Evolutionary conservation across 768 basidiomycete species (phyloP), one percentile per base, ranked within the genome.

Genomic region (Podaxis sp.): DNA sequence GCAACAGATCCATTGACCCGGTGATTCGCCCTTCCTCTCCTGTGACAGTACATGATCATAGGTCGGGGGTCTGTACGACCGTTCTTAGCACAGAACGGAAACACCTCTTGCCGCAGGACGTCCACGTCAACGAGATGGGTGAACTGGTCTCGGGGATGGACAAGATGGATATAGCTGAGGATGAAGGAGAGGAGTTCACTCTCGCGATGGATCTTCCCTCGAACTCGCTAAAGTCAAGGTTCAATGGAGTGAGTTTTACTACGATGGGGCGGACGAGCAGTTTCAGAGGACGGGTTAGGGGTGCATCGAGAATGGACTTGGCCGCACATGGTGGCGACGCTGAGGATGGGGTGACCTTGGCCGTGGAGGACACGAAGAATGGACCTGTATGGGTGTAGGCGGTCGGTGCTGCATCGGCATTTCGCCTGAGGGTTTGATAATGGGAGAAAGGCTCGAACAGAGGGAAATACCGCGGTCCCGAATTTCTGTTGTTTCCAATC

Each of bases 131-230:
- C 36, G 64, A 61, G 38, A 64, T 61, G 59, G 62, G 62, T n/a
- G 62, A 64, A 27, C 57, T 54, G 38, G 66, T 67, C 27, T 40
- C 64, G 42, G 62, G 59, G 14, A 61, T 42, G 37, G 53, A 40
- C 61, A 63, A 9, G 59, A 62, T 52, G 53, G 37, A 50, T 25
- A 6, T 59, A 50, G 50, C 23, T 23, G 68, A 64, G 50, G 68
- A 59, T 47, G 57, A 64, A 16, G 69, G 69, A n/a, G 74, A 76
- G 28, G 79, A 80, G 64, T 78, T 80, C 56, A 79, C 77, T 13
- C 67, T 80, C n/a, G 69, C 76, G 2, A 80, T 80, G 79, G 77
- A 79, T 62, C 57, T 78, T 1, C 73, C 76, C 0, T 57, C 69
- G 11, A 69, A 67, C 44, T 25, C 40, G 21, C 5, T 54, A 5